phyloP scores from a whole-genome alignment of 257 asterid genomes.

The Salvia rosmarinus region DNA sequence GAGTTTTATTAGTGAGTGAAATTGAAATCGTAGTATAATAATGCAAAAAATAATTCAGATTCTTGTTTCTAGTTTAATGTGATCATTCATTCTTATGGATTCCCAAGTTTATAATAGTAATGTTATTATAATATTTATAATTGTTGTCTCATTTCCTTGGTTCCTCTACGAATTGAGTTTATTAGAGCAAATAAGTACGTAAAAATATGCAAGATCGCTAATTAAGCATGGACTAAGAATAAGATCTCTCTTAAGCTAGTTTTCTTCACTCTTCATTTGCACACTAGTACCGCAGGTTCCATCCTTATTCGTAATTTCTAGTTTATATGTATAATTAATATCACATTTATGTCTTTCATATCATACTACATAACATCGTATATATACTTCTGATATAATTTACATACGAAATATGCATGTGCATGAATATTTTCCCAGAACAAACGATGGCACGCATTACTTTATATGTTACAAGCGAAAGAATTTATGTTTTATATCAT shows the following conservation, averaged over 20 bases:
- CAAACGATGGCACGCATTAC: too few relatives aligned
- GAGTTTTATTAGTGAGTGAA: background rate
- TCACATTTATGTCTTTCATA: too few relatives aligned
- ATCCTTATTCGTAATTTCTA: background rate
- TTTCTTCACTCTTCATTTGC: constrained; percentile 22
- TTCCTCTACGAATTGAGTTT: constrained; percentile 15
- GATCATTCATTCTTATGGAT: background rate
- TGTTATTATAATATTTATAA: background rate
- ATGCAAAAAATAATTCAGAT: background rate
- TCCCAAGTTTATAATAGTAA: background rate
- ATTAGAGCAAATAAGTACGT: background rate
- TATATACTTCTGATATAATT: too few relatives aligned
- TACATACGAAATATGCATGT: too few relatives aligned
- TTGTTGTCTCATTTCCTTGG: background rate
- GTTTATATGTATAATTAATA: too few relatives aligned
- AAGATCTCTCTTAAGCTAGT: background rate
- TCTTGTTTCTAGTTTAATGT: background rate
- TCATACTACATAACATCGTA: too few relatives aligned
- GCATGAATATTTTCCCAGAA: too few relatives aligned
- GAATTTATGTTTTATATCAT: too few relatives aligned
- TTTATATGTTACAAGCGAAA: too few relatives aligned
- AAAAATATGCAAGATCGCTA: background rate
- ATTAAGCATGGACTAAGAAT: background rate
- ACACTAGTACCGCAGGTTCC: background rate
- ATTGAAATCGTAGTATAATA: background rate